A percentile compares a stretch with the other conserved stretches of the same genome.
These are phyloP conservation scores for Phytopythium delawarense DNA, from an alignment of 352 stramenopile genomes.

Conservation along the genomic window DNA sequence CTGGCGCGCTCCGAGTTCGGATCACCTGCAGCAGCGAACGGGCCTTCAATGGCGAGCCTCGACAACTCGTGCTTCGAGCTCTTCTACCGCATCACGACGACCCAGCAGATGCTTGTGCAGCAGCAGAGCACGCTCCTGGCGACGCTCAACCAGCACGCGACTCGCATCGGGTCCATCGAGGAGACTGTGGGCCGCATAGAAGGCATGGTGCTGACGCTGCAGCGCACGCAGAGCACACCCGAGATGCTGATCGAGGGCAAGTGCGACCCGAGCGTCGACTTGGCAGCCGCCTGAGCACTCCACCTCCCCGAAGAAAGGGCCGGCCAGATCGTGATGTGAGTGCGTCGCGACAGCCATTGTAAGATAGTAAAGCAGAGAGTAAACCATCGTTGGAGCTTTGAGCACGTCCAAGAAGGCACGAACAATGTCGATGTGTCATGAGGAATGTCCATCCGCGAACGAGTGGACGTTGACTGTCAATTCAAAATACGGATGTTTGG, in stretches of 20 bases:
- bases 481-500: neutral
- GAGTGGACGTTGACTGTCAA: neutral
- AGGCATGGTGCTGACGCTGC: slow-evolving; percentile 26
- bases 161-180: slow-evolving; percentile 51
- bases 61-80: slow-evolving; percentile 44
- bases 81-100: slow-evolving; percentile 56
- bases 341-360: neutral
- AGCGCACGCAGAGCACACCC: slow-evolving; percentile 18
- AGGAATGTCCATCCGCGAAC: no score
- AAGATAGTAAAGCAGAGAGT: neutral
- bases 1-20: neutral
- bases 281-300: neutral
- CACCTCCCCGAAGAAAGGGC: slow-evolving; percentile 3
- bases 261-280: neutral
- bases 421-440: no score
- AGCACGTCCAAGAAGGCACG: no score
- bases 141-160: slow-evolving; percentile 42
- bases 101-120: slow-evolving; percentile 57
- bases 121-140: slow-evolving; percentile 41
- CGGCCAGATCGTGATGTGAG: neutral
- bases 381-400: neutral
- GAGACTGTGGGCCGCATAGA: slow-evolving; percentile 41
- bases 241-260: slow-evolving; percentile 4
- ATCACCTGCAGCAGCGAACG: neutral
- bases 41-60: slow-evolving; percentile 8